Evolutionary conservation across 2,329 filamentous ascomycete species (phyloP), one percentile per base, ranked within the genome.

Genomic region (Fusarium sp.): DNA sequence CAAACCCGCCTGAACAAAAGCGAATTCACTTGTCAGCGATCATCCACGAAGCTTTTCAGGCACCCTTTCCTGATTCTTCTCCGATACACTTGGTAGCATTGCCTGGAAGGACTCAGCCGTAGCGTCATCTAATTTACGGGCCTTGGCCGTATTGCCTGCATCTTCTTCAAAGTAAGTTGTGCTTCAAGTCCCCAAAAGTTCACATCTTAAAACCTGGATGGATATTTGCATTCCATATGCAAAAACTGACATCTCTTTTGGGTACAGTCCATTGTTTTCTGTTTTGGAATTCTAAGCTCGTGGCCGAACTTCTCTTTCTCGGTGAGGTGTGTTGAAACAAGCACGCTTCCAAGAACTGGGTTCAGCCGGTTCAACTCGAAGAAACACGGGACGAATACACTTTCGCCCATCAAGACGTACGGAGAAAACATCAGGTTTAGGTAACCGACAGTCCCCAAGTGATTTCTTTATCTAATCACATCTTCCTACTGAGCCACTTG

Each of bases 21-120:
- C 53, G 56, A 41, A 46, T 62, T 46, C 39, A 50, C 57, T 57
- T 60, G 43, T 58, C 59, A 65, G 63, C 68, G 70, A 66, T 56
- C 59, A 57, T 35, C 31, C 37, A 26, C 42, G 33, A 60, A 38
- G 29, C 37, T 50, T 61, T 43, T 21, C 29, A 57, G 35, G 24
- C 24, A 21, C 23, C 28, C n/a, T 39, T 38, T 43, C 28, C 42
- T 26, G 52, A 38, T 5, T 28, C 21, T 38, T 46, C 20, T 52
- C n/a, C 20, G n/a, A 9, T n/a, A 18, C 15, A 16, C 9, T 21
- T 12, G 21, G 35, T 9, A 37, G 12, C 15, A n/a, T 59, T 52
- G 12, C 18, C 15, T 11, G 23, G n/a, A 31, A 38, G 20, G 13
- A 35, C 15, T 21, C n/a, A 11, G 8, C 41, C 15, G 10, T 26